Conservation (phyloP, 306 rosid genomes). For the Cotoneaster glaucophyllus region DNA sequence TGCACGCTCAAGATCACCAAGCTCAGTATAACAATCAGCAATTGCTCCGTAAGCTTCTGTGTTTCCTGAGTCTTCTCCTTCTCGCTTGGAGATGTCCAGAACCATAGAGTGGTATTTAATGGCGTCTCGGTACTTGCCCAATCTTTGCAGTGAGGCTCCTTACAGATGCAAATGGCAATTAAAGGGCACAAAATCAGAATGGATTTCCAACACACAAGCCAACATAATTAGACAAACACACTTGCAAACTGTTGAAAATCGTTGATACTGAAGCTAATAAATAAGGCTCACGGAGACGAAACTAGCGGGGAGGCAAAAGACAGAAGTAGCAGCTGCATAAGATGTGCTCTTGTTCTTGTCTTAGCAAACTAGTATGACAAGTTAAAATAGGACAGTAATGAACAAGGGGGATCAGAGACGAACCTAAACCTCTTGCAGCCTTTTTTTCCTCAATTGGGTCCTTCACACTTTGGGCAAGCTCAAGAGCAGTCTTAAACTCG, state of each 20-base stretch:
- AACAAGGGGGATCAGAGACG: constrained; percentile 18
- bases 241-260: not conserved
- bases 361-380: not conserved
- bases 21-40: constrained; percentile 95
- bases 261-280: not conserved
- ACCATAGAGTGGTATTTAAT: constrained; percentile 82
- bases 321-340: not conserved
- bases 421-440: constrained; percentile 96
- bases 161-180: constrained; percentile 10
- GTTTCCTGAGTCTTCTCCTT: constrained; percentile 81
- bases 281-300: not conserved
- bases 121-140: constrained; percentile 76
- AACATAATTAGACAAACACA: not conserved
- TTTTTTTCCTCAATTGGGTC: constrained; percentile 92
- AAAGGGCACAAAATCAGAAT: not conserved
- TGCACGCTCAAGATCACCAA: constrained; percentile 93
- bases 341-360: not conserved
- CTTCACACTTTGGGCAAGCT: constrained; percentile 57
- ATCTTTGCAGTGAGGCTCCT: constrained; percentile 97
- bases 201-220: not conserved
- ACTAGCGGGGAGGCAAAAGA: not conserved
- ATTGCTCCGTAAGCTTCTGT: constrained; percentile 96
- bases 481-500: constrained; percentile 74
- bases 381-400: not conserved
- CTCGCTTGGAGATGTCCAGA: constrained; percentile 69